A percentile compares a stretch with the other conserved stretches of the same genome.
These are phyloP conservation scores for Fusarium fracticaudum DNA, from an alignment of 2,329 filamentous ascomycete genomes.

Conservation along the genomic window DNA sequence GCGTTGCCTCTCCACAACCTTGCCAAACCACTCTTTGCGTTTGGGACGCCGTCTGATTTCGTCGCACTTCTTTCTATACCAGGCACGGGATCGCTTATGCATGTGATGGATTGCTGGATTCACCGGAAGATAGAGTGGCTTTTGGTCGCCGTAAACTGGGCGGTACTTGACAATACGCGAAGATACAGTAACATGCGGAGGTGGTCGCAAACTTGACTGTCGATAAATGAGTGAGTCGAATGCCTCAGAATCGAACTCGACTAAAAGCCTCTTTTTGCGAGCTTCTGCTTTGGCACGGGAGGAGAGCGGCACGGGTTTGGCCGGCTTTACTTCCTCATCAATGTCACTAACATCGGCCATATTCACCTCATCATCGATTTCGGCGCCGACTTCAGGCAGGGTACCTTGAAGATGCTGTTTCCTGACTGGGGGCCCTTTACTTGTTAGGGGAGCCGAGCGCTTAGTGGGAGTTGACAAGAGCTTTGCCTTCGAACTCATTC, in stretches of 20 bases:
- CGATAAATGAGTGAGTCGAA: constrained; percentile 55
- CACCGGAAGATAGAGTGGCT: constrained; percentile 55
- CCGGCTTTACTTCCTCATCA: background rate
- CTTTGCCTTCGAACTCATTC: background rate
- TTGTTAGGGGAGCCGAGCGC: background rate
- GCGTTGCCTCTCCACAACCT: constrained; percentile 51
- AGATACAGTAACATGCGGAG: constrained; percentile 30
- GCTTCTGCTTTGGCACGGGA: constrained; percentile 12
- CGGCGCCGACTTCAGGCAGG: background rate
- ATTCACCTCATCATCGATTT: constrained; percentile 16
- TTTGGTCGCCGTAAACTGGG: constrained; percentile 30
- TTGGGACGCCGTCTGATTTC: constrained; percentile 61
- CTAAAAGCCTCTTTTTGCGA: constrained; percentile 8
- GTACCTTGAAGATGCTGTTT: background rate
- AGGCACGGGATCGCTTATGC: constrained; percentile 54
- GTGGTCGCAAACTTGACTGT: constrained; percentile 43
- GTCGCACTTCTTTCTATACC: constrained; percentile 57
- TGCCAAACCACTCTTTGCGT: constrained; percentile 63
- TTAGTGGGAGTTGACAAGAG: constrained; percentile 1
- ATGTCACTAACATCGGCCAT: constrained; percentile 15
- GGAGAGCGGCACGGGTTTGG: background rate
- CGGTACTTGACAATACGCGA: constrained; percentile 1
- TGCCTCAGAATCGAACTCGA: constrained; percentile 38
- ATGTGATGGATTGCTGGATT: constrained; percentile 63
- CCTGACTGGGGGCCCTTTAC: background rate